Evolutionary conservation across 805 yeast genomes (phyloP), one percentile per base, ranked within the genome.

Genomic region (Candida wancherniae): DNA sequence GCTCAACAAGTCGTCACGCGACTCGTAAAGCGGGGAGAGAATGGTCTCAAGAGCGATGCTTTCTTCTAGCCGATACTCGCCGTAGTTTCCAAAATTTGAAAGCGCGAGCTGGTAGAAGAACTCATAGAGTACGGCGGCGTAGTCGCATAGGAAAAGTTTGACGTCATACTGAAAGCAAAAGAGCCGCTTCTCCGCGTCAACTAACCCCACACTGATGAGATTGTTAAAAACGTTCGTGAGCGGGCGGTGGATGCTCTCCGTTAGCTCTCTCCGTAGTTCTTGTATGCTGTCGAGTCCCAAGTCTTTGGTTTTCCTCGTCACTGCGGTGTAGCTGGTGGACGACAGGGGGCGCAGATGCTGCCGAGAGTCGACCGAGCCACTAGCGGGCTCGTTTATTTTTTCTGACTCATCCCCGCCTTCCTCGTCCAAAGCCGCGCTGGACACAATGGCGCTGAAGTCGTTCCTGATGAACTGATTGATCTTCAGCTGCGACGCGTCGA

Each of bases 111-210:
- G 97, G 55, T 87, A 92, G 47, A 83, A 87, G 33, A 86, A 63
- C 39, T 84, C 85, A 37, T 60, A 57, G 17, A 80, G 64, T 1
- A 84, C 51, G 0, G 83, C 69, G 0, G 80, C 85, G 54, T 86
- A 92, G 55, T 90, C 96, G 12, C 90, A 76, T 15, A 92, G 57
- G 50, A 72, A 81, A 9, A 92, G 61, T 36, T 77, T 76, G 6
- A 87, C 81, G 45, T 81, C 95, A 50, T 78, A 73, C 52, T 92
- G 98, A 25, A 90, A 65, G n/a, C 95, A 82, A 9, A 83, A 79
- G 13, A 90, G 61, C 25, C 97, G 61, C 39, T 75, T 71, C 9
- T 57, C 50, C 8, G 71, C 71, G 51, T 90, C 97, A 2, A 84
- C 88, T 3, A 90, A 58, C 0, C 98, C 98, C 6, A 92, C 80